Base-by-base conservation (phyloP, 495 filamentous ascomycete species). In the Talaromyces trachyspermus region DNA sequence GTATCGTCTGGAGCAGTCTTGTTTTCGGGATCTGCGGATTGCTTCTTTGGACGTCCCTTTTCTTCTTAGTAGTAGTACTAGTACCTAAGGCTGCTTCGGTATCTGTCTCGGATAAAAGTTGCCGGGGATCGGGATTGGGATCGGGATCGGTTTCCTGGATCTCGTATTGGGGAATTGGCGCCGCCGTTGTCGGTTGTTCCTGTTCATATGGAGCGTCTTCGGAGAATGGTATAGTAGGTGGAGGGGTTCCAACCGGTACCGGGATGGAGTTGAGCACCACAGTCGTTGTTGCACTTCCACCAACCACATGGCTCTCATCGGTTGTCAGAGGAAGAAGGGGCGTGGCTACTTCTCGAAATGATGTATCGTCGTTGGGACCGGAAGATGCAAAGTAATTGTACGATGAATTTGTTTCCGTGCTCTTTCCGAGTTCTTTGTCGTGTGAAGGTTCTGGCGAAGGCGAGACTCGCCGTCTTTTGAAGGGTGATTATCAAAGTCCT, bases 21-120 rank as follows among this genome's bases (percentile, higher is more conserved):
- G 12, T 61, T 57, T 12, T 58, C 50, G 0, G 56, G 54, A 8
- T 51, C 57, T 2, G 57, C 1, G 2, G 42, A 10, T 17, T 64
- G 49, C 18, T 70, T 71, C 55, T 62, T 68, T 17, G 59, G 58
- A 1, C 62, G 60, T 12, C 58, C 60, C 58, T 53, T 39, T 60
- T 65, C 51, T 65, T 69, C 48, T 63, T 46, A 7, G 30, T 24
- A 6, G 17, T 23, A 18, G 5, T 1, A 6, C n/a, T n/a, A n/a
- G n/a, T n/a, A n/a, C n/a, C n/a, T n/a, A n/a, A n/a, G n/a, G n/a
- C n/a, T n/a, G 26, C 14, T 23, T 46, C 44, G 6, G 14, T 36
- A 25, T 46, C 44, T n/a, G 30, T 36, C 19, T 46, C 44, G 9
- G 20, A 46, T 25, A 19, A n/a, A 30, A 20, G 32, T 9, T 24